Percentiles rank a stretch among this genome's conserved stretches.
These are phyloP conservation scores for Ceratobasidium sp. DNA, from an alignment of 1,284 basidiomycete species.

Conservation along the genomic window DNA sequence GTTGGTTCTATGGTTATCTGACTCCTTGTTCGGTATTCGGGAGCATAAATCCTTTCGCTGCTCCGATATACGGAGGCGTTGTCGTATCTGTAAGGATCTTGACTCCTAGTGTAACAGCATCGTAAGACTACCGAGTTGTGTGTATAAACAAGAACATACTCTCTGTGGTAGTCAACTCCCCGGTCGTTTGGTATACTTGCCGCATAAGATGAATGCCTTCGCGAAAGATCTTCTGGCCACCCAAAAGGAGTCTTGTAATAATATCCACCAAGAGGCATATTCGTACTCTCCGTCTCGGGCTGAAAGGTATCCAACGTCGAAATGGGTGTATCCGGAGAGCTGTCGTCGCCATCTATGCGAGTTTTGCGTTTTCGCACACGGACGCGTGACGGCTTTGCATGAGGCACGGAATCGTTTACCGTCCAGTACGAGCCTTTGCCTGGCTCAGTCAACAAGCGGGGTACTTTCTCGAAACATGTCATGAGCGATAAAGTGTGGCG, in stretches of 20 bases:
- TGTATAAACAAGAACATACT: neutral
- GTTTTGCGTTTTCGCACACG: conserved; percentile 35
- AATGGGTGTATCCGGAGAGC: conserved; percentile 9
- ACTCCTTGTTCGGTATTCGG: neutral
- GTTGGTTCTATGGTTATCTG: neutral
- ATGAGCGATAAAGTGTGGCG: conserved; percentile 94
- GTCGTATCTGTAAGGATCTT: neutral
- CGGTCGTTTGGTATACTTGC: neutral
- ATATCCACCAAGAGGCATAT: neutral
- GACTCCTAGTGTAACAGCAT: neutral
- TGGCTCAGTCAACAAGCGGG: conserved; percentile 86
- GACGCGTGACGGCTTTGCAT: conserved; percentile 35
- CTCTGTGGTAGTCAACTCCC: neutral
- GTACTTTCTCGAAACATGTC: conserved; percentile 92
- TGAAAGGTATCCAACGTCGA: neutral
- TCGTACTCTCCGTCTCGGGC: neutral
- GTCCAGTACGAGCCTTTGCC: conserved; percentile 90
- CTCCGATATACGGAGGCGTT: neutral
- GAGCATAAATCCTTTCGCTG: neutral
- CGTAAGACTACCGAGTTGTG: neutral
- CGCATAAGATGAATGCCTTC: conserved; percentile 7
- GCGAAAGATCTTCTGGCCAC: neutral
- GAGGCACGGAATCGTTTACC: conserved; percentile 67
- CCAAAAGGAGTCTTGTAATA: neutral
- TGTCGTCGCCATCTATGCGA: neutral